Percentiles rank a stretch among this genome's conserved stretches.
phyloP scores from a whole-genome alignment of 2,329 filamentous ascomycete species.

The Hymenoscyphus albidus region DNA sequence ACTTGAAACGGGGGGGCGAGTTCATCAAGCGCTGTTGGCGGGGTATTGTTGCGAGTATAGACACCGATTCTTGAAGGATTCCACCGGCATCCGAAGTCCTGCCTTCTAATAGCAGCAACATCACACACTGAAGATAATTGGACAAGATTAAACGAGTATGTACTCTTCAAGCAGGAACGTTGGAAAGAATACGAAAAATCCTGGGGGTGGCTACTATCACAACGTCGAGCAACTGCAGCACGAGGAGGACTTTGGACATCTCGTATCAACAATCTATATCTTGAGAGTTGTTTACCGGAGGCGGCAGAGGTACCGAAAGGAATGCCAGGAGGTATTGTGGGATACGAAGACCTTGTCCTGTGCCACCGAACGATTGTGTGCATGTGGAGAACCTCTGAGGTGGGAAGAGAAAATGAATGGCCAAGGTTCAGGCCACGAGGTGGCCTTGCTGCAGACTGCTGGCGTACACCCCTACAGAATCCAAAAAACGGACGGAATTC shows the following conservation, averaged over 20 bases:
- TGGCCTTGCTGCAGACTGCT: neutral
- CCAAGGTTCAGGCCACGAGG: neutral
- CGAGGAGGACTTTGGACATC: slow-evolving; percentile 1
- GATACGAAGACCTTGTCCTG: neutral
- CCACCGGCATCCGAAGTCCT: slow-evolving; percentile 4
- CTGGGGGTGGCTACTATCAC: slow-evolving; percentile 8
- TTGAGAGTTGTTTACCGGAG: neutral
- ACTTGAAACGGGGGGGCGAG: neutral
- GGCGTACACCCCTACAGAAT: neutral
- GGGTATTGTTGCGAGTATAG: neutral
- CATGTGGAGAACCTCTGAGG: neutral
- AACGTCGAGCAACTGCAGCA: neutral
- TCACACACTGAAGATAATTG: neutral
- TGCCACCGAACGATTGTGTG: neutral
- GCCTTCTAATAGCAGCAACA: neutral
- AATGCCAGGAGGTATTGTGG: neutral
- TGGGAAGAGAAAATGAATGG: neutral
- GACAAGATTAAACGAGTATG: neutral
- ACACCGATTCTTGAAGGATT: slow-evolving; percentile 1
- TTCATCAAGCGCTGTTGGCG: neutral
- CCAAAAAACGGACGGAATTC: neutral
- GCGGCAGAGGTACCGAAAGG: neutral
- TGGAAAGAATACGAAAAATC: neutral
- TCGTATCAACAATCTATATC: neutral
- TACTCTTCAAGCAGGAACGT: neutral